These are phyloP conservation scores for Curvularia sp. DNA, from an alignment of 2,329 filamentous ascomycete species.

Conservation along the genomic window DNA sequence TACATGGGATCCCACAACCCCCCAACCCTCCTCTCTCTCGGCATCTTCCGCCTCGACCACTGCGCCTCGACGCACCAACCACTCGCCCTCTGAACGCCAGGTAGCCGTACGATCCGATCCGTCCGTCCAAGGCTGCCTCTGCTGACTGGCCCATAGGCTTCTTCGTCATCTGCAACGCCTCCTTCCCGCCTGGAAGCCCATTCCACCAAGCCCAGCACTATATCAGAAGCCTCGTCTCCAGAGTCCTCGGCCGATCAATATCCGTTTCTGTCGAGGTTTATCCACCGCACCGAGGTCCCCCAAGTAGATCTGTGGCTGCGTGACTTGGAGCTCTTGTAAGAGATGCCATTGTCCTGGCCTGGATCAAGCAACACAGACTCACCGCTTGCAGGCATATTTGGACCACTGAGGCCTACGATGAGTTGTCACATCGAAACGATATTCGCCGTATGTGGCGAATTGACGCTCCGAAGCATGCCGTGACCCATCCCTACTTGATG, in stretches of 20 bases:
- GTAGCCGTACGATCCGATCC: conserved; percentile 28
- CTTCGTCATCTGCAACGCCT: conserved; percentile 17
- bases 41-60: conserved; percentile 21
- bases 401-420: conserved; percentile 37
- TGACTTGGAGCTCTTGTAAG: conserved; percentile 47
- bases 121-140: conserved; percentile 1
- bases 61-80: conserved; percentile 23
- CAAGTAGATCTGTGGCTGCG: conserved; percentile 41
- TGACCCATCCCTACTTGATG: conserved; percentile 48
- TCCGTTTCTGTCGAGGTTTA: conserved; percentile 43
- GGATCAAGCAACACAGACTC: conserved; percentile 4
- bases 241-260: conserved; percentile 40
- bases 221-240: conserved; percentile 36
- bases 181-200: conserved; percentile 32
- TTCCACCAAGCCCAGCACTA: conserved; percentile 20
- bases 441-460: conserved; percentile 44
- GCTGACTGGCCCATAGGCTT: conserved; percentile 18
- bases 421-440: conserved; percentile 36
- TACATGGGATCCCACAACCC: conserved; percentile 32
- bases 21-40: conserved; percentile 18
- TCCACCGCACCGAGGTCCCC: conserved; percentile 28
- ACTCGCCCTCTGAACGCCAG: conserved; percentile 18
- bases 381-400: conserved; percentile 43
- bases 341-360: background rate
- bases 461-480: conserved; percentile 45